These are phyloP conservation scores for Xerocomus spinulosus DNA, from an alignment of 768 basidiomycete species.

Conservation along the genomic window DNA sequence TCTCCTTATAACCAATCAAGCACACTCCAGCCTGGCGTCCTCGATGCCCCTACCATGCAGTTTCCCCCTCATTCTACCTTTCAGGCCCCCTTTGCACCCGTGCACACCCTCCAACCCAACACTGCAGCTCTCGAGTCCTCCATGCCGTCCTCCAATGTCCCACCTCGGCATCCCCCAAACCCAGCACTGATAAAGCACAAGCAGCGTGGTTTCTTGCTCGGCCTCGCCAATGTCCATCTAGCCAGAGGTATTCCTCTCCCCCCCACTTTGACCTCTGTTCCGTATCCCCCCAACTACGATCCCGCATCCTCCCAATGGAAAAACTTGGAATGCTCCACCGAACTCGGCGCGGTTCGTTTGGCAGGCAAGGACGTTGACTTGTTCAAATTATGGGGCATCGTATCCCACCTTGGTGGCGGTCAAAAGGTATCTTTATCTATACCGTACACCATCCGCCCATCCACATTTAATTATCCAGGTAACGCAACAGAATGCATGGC, in stretches of 20 bases:
- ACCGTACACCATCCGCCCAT: slow-evolving; percentile 9
- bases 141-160: slow-evolving; percentile 37
- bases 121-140: slow-evolving; percentile 44
- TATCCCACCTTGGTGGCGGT: slow-evolving; percentile 57
- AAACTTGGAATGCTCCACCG: slow-evolving; percentile 55
- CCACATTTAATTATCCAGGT: slow-evolving; percentile 34
- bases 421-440: slow-evolving; percentile 45
- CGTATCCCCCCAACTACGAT: slow-evolving; percentile 56
- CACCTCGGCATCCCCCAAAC: slow-evolving; percentile 34
- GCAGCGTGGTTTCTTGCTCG: slow-evolving; percentile 54
- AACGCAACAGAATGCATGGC: slow-evolving; percentile 53
- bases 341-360: slow-evolving; percentile 60
- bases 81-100: slow-evolving; percentile 42
- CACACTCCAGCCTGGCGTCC: slow-evolving; percentile 38
- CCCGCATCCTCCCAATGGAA: slow-evolving; percentile 60
- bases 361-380: slow-evolving; percentile 74
- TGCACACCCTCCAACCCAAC: slow-evolving; percentile 29
- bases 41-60: slow-evolving; percentile 41
- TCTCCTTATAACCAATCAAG: slow-evolving; percentile 27
- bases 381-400: slow-evolving; percentile 66
- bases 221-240: slow-evolving; percentile 57
- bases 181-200: slow-evolving; percentile 45
- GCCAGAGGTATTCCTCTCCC: slow-evolving; percentile 64
- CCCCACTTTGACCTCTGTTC: slow-evolving; percentile 63
- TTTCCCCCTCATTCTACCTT: slow-evolving; percentile 41